Evolutionary conservation across 768 basidiomycete genomes (phyloP), one percentile per base, ranked within the genome.

Genomic region (Exsudoporus frostii): DNA sequence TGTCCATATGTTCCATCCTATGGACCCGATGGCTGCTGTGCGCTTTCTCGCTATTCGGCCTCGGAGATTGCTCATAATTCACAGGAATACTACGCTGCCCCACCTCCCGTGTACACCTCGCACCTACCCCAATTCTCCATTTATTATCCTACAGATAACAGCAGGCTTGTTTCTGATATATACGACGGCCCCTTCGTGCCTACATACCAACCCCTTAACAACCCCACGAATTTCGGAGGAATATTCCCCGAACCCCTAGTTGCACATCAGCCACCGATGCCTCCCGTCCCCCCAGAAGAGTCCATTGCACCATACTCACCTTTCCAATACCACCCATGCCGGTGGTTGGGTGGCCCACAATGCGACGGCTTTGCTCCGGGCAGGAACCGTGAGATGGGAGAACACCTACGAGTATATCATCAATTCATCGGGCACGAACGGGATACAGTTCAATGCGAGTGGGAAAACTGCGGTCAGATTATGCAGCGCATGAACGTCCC

Each of bases 401-500:
- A 67, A 15, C 66, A 67, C 32, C 45, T 67, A 7, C 57, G 66
- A 1, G 45, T 36, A 0, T 47, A 15, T 4, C 66, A 67, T 38
- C 38, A 34, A 5, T 69, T 67, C 3, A 17, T 65, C 17, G 66
- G 66, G 10, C 67, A 66, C 45, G 66, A 67, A 27, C 55, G 66
- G 25, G 66, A 67, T 15, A 20, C 29, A 0, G 66, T 67, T 9
- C 51, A 36, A 6, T 67, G 66, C 53, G 45, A 60, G 15, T 67
- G 66, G 66, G 60, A 57, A 10, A 53, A 45, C 22, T 67, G 66
- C 30, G 52, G 56, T 4, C 62, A 61, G 15, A 5, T 1, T 2
- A 57, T 67, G 57, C 66, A 67, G 22, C 64, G 66, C 38, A 69
- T 69, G 66, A 67, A 67, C 27, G 49, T 67, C 7, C 60, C 67